Conservation (phyloP, 768 basidiomycete genomes). For the Russula olivacea region DNA sequence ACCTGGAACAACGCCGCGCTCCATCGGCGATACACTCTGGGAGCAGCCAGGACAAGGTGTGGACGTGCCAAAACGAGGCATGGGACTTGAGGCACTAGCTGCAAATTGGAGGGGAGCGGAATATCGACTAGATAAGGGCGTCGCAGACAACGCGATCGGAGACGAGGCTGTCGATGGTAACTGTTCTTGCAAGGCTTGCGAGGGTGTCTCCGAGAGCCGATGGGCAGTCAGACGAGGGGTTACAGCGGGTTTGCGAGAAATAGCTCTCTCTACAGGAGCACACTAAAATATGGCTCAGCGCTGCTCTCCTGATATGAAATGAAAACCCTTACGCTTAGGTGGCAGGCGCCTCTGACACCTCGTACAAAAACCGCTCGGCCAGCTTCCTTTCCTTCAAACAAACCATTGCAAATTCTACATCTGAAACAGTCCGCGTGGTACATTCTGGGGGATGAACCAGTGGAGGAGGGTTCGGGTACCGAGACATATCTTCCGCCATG, state of each 20-base stretch:
- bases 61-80: conserved; percentile 55
- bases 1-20: conserved; percentile 78
- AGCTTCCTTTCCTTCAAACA: conserved; percentile 54
- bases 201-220: conserved; percentile 14
- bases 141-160: conserved; percentile 25
- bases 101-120: conserved; percentile 38
- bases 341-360: conserved; percentile 58
- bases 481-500: conserved; percentile 66
- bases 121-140: conserved; percentile 36
- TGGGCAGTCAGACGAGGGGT: conserved; percentile 10
- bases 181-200: conserved; percentile 10
- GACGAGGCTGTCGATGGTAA: conserved; percentile 27
- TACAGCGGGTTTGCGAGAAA: conserved; percentile 28
- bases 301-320: conserved; percentile 4
- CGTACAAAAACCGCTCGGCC: conserved; percentile 71
- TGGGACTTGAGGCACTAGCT: conserved; percentile 32
- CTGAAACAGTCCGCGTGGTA: conserved; percentile 77
- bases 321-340: conserved; percentile 46
- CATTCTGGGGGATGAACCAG: conserved; percentile 44
- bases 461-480: conserved; percentile 45
- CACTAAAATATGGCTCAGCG: conserved; percentile 34
- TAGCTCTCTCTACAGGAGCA: conserved; percentile 41
- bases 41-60: conserved; percentile 70
- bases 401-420: conserved; percentile 57
- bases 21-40: conserved; percentile 73